phyloP scores from a whole-genome alignment of 768 basidiomycete genomes.

The Jaapia argillacea region DNA sequence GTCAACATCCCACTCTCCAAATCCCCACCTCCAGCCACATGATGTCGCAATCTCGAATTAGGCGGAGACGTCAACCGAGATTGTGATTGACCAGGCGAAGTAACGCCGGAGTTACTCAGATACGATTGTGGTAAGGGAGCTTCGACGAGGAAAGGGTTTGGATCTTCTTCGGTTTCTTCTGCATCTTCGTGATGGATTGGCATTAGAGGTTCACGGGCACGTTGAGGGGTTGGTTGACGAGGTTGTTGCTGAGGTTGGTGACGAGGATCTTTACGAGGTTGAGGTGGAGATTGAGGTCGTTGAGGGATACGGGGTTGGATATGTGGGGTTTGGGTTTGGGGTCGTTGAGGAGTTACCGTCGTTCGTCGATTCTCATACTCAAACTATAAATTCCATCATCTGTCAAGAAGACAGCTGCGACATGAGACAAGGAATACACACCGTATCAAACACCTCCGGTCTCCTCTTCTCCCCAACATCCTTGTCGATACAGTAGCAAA shows the following conservation, averaged over 20 bases:
- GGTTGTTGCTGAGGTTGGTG: background rate
- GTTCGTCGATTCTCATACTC: conserved; percentile 26
- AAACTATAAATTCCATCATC: conserved; percentile 18
- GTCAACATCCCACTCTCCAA: conserved; percentile 12
- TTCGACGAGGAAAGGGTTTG: conserved; percentile 13
- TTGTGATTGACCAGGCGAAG: background rate
- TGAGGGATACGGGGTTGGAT: conserved; percentile 3
- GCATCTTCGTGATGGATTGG: conserved; percentile 11
- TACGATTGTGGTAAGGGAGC: conserved; percentile 4
- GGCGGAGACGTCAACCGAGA: background rate
- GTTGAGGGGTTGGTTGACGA: conserved; percentile 3
- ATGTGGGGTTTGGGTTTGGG: background rate
- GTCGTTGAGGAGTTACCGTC: conserved; percentile 4
- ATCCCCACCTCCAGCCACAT: conserved; percentile 5
- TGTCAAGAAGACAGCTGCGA: background rate
- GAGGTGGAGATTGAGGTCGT: too few relatives aligned
- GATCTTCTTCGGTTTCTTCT: conserved; percentile 5
- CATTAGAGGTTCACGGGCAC: conserved; percentile 9
- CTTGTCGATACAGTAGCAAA: conserved; percentile 60
- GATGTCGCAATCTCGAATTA: background rate
- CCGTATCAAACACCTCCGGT: conserved; percentile 45
- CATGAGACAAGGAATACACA: conserved; percentile 19
- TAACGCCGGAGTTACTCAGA: background rate
- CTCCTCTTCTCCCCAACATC: conserved; percentile 39
- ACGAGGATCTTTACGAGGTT: too few relatives aligned